Evolutionary conservation across 2,329 filamentous ascomycete species (phyloP), one percentile per base, ranked within the genome.

Genomic region (Penicillium sp.): DNA sequence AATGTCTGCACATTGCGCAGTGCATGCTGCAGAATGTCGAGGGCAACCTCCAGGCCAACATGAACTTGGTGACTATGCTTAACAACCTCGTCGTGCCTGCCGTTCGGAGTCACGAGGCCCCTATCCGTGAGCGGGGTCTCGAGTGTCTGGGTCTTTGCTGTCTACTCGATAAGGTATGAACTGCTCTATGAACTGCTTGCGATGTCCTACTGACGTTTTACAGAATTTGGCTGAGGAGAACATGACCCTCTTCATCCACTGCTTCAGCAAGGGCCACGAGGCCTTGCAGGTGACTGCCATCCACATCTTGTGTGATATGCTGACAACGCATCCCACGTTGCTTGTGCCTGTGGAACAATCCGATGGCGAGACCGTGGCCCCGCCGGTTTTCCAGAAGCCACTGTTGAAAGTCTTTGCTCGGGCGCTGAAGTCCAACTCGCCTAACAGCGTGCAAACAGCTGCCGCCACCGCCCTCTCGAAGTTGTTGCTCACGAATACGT

Each of bases 41-140:
- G 46, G 88, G 88, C 53, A 87, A 87, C 62, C 75, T 97, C 33
- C 89, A 96, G 69, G 81, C 90, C 58, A 95, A 95, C 65, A 83
- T 86, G 50, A 85, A 95, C 63, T 73, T 97, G n/a, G 88, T 95
- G 4, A 87, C 87, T n/a, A 96, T 97, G 86, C 77, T 98, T 43
- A 97, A 98, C 74, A 97, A 93, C 57, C 79, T 98, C 8, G 88
- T 98, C 37, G 89, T 98, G 2, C 93, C 93, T 6, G 93, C 93
- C 26, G 91, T 98, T 15, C 84, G 91, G 57, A 93, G 87, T 63
- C 88, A 95, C 60, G 90, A 97, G 65, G 87, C 88, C 4, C 88
- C 90, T 1, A 89, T 98, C 39, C 82, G 93, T 53, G 93, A 98
- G 70, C 81, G 88, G 49, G 93, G 93, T 17, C 75, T 98, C 12